Percentiles rank a stretch among this genome's conserved stretches.
phyloP scores from a whole-genome alignment of 139 green algal genomes.

The Micractinium conductrix region DNA sequence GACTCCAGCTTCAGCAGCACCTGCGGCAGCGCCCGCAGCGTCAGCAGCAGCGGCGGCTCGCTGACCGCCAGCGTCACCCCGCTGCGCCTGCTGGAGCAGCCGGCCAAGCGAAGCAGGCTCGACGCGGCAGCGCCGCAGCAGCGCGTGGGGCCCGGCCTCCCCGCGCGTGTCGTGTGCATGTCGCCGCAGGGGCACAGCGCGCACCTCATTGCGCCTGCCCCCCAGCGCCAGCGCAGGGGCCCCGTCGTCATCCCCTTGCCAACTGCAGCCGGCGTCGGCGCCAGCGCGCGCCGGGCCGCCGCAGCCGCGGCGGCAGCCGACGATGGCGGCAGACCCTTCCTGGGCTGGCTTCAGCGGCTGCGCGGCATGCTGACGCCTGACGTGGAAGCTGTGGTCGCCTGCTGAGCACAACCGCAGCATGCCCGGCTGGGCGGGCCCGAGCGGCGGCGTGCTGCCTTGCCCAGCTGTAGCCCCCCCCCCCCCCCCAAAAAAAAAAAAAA shows the following conservation, averaged over 20 bases:
- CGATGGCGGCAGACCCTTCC: not conserved
- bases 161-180: not conserved
- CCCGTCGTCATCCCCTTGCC: not conserved
- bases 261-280: too few species aligned
- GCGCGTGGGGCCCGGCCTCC: not conserved
- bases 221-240: not conserved
- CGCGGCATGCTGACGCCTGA: not conserved
- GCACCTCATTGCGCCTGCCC: not conserved
- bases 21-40: not conserved
- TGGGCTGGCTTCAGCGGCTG: not conserved
- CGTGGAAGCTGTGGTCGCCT: not conserved
- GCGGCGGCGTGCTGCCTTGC: too few species aligned
- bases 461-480: too few species aligned
- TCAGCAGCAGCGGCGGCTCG: not conserved
- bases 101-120: not conserved
- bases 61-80: not conserved
- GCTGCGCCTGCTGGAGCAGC: not conserved
- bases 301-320: not conserved
- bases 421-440: too few species aligned
- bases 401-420: not conserved
- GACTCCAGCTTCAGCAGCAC: not conserved
- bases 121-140: not conserved
- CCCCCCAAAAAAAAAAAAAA: too few species aligned
- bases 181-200: not conserved
- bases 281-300: not conserved